Percentiles rank a stretch among this genome's conserved stretches.
These are phyloP conservation scores for Plantago elongata DNA, from an alignment of 257 asterid genomes.

Conservation along the genomic window DNA sequence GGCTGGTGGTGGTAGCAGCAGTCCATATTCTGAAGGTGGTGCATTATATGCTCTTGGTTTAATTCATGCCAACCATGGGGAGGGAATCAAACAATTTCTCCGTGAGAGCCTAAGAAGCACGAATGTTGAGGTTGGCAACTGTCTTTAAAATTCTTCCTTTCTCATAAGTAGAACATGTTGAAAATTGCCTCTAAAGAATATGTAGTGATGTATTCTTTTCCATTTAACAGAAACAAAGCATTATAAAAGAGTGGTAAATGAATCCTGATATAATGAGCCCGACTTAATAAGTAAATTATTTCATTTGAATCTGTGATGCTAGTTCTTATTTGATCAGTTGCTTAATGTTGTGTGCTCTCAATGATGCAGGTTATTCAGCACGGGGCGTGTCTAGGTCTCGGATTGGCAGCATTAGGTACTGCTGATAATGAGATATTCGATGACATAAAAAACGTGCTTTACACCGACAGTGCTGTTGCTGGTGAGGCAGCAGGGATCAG, in stretches of 20 bases:
- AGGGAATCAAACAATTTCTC: constrained; percentile 88
- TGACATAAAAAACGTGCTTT: constrained; percentile 74
- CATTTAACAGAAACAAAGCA: too few species aligned
- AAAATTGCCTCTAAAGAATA: too few species aligned
- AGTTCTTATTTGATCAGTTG: constrained; percentile 7
- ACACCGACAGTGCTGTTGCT: constrained; percentile 97
- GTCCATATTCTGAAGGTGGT: constrained; percentile 96
- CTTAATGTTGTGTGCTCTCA: constrained; percentile 17
- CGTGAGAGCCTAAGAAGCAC: constrained; percentile 85
- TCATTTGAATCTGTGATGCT: not conserved
- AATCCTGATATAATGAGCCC: not conserved
- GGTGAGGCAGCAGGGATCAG: constrained; percentile 99
- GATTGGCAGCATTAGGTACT: constrained; percentile 92
- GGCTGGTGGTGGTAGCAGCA: constrained; percentile 85
- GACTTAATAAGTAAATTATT: not conserved
- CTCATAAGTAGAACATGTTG: not conserved
- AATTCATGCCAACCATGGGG: constrained; percentile 98
- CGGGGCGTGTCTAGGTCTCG: constrained; percentile 99
- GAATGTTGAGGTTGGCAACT: constrained; percentile 65
- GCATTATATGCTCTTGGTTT: constrained; percentile 93
- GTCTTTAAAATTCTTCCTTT: not conserved
- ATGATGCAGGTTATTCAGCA: constrained; percentile 87
- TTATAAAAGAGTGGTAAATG: too few species aligned
- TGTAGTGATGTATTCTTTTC: too few species aligned
- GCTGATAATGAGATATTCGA: constrained; percentile 88